phyloP scores from a whole-genome alignment of 768 basidiomycete genomes.

The Russula emetica region DNA sequence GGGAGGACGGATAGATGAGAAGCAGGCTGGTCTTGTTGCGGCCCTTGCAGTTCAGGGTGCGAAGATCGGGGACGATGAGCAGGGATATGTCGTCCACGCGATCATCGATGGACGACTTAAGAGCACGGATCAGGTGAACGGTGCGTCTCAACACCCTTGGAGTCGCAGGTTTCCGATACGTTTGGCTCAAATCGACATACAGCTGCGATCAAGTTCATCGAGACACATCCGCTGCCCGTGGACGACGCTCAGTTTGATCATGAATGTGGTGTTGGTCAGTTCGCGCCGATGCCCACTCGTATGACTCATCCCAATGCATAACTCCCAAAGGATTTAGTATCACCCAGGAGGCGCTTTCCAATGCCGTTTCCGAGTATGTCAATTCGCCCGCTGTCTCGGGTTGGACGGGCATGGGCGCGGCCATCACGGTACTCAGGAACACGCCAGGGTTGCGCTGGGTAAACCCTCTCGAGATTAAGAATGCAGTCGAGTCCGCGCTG shows the following conservation, averaged over 20 bases:
- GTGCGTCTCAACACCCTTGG: conserved; percentile 41
- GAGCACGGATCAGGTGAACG: conserved; percentile 80
- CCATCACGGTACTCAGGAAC: conserved; percentile 58
- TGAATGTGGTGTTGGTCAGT: conserved; percentile 83
- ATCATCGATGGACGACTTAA: conserved; percentile 73
- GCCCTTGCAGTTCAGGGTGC: conserved; percentile 58
- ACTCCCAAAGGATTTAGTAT: conserved; percentile 67
- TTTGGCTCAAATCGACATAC: not conserved
- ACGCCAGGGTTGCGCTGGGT: conserved; percentile 75
- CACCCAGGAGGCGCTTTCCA: conserved; percentile 57
- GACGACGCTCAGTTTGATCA: conserved; percentile 68
- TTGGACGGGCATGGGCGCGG: conserved; percentile 72
- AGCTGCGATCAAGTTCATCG: conserved; percentile 78
- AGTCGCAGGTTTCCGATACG: not conserved
- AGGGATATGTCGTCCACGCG: conserved; percentile 57
- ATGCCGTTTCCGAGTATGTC: conserved; percentile 55
- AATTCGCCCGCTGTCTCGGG: conserved; percentile 51
- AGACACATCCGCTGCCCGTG: conserved; percentile 55
- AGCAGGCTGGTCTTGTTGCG: conserved; percentile 65
- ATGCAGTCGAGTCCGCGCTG: conserved; percentile 67
- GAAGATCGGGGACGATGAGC: conserved; percentile 58
- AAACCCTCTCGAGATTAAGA: conserved; percentile 78
- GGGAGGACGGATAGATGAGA: conserved; percentile 61
- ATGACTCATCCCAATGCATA: not conserved
- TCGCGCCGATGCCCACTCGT: conserved; percentile 10